phyloP scores from a whole-genome alignment of 805 yeast species.

The Candida morakotiae region DNA sequence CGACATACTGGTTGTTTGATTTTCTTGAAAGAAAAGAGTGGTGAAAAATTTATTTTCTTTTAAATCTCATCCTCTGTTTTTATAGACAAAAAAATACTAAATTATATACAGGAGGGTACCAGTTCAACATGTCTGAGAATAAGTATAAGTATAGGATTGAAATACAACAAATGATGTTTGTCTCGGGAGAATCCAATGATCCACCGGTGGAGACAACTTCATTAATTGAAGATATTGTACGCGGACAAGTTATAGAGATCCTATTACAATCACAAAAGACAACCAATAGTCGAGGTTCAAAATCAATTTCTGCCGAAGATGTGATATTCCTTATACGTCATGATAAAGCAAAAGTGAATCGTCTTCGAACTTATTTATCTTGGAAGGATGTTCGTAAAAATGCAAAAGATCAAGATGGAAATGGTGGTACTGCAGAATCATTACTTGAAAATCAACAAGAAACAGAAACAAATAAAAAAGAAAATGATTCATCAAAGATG shows the following conservation, averaged over 20 bases:
- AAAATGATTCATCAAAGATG: conserved; percentile 38
- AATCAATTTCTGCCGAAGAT: conserved; percentile 86
- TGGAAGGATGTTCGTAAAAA: conserved; percentile 96
- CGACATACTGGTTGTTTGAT: too few relatives aligned
- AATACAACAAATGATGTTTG: conserved; percentile 98
- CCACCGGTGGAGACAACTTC: conserved; percentile 90
- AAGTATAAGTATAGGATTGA: conserved; percentile 82
- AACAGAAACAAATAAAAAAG: conserved; percentile 20
- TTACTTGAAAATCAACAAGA: conserved; percentile 46
- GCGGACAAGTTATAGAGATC: conserved; percentile 91
- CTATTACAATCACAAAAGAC: conserved; percentile 71
- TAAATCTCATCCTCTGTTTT: conserved; percentile 2
- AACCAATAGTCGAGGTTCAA: conserved; percentile 75
- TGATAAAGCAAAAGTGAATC: conserved; percentile 88
- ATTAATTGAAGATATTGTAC: conserved; percentile 90
- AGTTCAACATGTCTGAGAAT: conserved; percentile 15
- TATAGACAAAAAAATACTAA: background rate
- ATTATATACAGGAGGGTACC: conserved; percentile 2
- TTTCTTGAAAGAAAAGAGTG: conserved; percentile 1
- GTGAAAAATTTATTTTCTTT: too few relatives aligned
- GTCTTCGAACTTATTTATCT: conserved; percentile 84
- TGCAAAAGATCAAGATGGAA: conserved; percentile 52
- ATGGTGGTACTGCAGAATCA: conserved; percentile 43
- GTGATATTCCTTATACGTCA: conserved; percentile 88
- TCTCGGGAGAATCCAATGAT: conserved; percentile 89